phyloP scores from a whole-genome alignment of 1,139 yeast species.

The Nadsonia starkeyi-henricii region DNA sequence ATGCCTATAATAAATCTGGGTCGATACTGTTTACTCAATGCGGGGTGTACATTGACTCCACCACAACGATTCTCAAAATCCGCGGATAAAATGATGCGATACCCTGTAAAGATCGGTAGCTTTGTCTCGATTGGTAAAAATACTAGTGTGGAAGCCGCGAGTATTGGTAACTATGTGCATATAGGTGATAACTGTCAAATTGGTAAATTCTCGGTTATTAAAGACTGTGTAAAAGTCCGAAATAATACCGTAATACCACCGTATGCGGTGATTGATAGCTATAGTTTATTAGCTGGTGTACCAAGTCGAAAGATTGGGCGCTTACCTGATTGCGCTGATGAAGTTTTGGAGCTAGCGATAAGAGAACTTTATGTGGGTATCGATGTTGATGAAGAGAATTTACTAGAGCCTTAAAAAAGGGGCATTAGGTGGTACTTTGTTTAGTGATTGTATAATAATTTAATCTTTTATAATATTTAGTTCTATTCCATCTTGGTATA shows the following conservation, averaged over 20 bases:
- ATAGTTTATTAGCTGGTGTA: slow-evolving; percentile 32
- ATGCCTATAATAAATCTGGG: background rate
- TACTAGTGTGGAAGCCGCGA: slow-evolving; percentile 28
- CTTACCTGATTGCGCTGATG: slow-evolving; percentile 25
- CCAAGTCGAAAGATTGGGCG: slow-evolving; percentile 16
- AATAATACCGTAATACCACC: slow-evolving; percentile 40
- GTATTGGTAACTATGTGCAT: slow-evolving; percentile 31
- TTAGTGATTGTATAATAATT: background rate
- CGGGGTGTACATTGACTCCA: slow-evolving; percentile 16
- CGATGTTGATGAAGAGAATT: slow-evolving; percentile 10
- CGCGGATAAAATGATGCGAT: slow-evolving; percentile 12
- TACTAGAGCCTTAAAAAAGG: background rate
- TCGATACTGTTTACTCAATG: slow-evolving; percentile 19
- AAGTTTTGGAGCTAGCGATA: slow-evolving; percentile 22
- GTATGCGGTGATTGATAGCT: slow-evolving; percentile 46
- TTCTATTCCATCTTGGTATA: too few species aligned
- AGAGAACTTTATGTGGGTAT: slow-evolving; percentile 21
- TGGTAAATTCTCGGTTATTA: slow-evolving; percentile 39
- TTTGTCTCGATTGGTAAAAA: slow-evolving; percentile 39
- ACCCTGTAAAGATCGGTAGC: slow-evolving; percentile 40
- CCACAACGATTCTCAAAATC: slow-evolving; percentile 10
- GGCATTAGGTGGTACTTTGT: too few species aligned
- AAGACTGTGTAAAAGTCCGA: slow-evolving; percentile 47
- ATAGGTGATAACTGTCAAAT: slow-evolving; percentile 48
- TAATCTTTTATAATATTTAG: too few species aligned